A percentile compares a stretch with the other conserved stretches of the same genome.
These are phyloP conservation scores for Talaromyces thailandensis DNA, from an alignment of 495 filamentous ascomycete genomes.

Conservation along the genomic window DNA sequence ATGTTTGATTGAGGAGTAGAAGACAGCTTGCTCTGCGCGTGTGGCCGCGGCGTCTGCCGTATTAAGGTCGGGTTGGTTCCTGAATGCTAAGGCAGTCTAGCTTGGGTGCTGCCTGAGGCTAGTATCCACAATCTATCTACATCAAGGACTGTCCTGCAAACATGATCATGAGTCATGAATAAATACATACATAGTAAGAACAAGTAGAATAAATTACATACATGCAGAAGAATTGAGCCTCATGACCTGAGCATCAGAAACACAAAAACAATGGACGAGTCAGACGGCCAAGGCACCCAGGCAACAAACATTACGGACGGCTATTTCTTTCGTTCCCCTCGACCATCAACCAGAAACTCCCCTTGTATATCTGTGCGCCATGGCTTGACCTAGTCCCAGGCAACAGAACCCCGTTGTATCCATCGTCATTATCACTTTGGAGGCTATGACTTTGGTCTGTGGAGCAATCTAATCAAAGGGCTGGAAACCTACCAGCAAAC, in stretches of 20 bases:
- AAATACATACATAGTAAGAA: neutral
- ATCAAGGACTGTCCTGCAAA: neutral
- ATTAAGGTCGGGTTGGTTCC: neutral
- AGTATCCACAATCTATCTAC: neutral
- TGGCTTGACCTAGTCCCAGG: slow-evolving; percentile 3
- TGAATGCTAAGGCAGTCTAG: neutral
- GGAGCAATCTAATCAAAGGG: neutral
- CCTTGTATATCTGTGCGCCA: neutral
- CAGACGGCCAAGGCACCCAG: neutral
- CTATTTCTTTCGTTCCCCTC: neutral
- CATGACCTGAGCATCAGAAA: neutral
- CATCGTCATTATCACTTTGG: neutral
- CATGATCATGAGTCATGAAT: neutral
- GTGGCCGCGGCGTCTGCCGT: slow-evolving; percentile 1
- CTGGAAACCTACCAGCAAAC: neutral
- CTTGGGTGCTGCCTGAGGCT: slow-evolving; percentile 1
- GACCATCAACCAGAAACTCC: neutral
- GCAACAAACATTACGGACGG: neutral
- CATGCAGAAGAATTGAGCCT: neutral
- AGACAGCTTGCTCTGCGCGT: neutral
- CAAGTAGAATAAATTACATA: neutral
- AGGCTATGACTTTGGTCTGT: neutral
- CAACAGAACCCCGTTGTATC: neutral
- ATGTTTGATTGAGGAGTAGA: neutral
- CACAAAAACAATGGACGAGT: neutral